phyloP scores from a whole-genome alignment of 176 grass and related monocot genomes.

The Microstegium vimineum region DNA sequence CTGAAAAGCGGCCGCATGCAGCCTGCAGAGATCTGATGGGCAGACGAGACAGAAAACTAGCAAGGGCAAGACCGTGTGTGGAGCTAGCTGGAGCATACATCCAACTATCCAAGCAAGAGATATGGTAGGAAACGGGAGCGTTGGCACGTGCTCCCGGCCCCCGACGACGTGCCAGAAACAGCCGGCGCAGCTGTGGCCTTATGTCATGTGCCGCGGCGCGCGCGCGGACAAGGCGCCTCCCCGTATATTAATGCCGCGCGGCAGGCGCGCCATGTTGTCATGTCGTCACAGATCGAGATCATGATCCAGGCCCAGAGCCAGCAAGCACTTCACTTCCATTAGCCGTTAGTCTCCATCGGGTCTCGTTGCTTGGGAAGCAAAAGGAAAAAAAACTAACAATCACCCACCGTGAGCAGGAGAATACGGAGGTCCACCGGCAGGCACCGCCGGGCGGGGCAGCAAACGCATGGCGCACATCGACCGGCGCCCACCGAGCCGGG shows the following conservation, averaged over 20 bases:
- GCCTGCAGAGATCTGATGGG: not conserved
- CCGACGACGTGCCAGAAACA: not conserved
- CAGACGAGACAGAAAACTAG: not conserved
- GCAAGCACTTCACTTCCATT: not conserved
- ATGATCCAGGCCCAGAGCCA: not conserved
- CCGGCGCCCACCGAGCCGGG: constrained; percentile 1
- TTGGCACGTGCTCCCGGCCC: constrained; percentile 24
- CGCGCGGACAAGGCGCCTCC: constrained; percentile 17
- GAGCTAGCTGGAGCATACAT: not conserved
- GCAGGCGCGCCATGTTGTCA: constrained; percentile 26
- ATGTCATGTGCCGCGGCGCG: constrained; percentile 26
- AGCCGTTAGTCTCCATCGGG: not conserved
- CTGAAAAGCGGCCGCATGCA: not conserved
- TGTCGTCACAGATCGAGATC: constrained; percentile 15
- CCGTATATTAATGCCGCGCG: constrained; percentile 24
- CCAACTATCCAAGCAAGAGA: constrained; percentile 26
- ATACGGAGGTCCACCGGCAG: not conserved
- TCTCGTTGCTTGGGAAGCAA: too few relatives aligned
- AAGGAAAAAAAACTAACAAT: not conserved
- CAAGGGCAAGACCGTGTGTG: not conserved
- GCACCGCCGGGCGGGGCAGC: not conserved
- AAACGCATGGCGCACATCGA: not conserved
- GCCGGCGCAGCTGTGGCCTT: not conserved
- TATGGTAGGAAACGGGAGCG: constrained; percentile 1
- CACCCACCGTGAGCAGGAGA: not conserved